Base-by-base conservation (phyloP, 495 filamentous ascomycete genomes). In the Lasiosphaeria hispida region DNA sequence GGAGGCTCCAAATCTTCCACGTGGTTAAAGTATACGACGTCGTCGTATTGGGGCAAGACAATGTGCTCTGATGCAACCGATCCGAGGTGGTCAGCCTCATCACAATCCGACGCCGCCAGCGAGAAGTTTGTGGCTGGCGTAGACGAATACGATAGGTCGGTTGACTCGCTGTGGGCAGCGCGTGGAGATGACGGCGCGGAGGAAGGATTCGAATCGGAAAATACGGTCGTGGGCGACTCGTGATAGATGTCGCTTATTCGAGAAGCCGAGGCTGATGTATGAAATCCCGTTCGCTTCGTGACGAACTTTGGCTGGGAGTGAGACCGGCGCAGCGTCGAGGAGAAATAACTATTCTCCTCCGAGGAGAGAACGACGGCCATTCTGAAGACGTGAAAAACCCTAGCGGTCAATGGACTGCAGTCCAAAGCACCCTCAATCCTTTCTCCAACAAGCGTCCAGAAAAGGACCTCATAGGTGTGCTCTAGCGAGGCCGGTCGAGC, bases 41-140 rank as follows among this genome's bases (percentile, higher is more conserved):
- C 71, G 52, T 83, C 80, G 68, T 87, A 86, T 6, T 79, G 77
- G 0, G 85, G 82, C 9, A 89, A 76, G 10, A 80, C 62, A 37
- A 87, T 70, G 18, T 80, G 73, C 19, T 86, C 82, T 30, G 71
- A 53, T 10, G 68, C 57, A 11, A 63, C 63, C n/a, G 61, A 47
- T 23, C 51, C 60, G 4, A 60, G 37, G 18, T 77, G 74, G n/a
- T 76, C 72, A 17, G 78, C 73, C 19, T 80, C 73, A 15, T 80
- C 77, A 60, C 71, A 79, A 49, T 76, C 72, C 13, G 77, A 78
- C 56, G 81, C 23, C 23, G 23, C 79, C 30, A 88, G 67, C 0
- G 87, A 88, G 19, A 90, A 66, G 55, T 78, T 86, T 55, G 83
- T 85, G 11, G 84, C 76, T n/a, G 85, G 81, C 15, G 84, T 84